Conservation (phyloP, 495 filamentous ascomycete species). For the Bombardia bombarda region DNA sequence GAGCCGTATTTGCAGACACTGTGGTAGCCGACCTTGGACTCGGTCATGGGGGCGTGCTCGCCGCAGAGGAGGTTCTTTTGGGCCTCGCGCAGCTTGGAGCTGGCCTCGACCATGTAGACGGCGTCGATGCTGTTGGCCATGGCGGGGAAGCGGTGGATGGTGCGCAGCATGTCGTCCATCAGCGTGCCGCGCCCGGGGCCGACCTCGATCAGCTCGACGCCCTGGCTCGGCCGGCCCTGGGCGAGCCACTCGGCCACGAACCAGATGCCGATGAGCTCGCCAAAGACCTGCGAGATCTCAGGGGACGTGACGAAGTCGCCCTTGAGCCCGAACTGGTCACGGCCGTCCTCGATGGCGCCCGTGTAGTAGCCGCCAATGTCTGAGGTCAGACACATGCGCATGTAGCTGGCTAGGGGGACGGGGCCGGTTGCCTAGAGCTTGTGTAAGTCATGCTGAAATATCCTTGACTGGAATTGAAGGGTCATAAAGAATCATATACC, state of each 20-base stretch:
- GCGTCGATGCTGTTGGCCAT: constrained; percentile 71
- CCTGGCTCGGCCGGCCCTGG: constrained; percentile 62
- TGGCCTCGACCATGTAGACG: constrained; percentile 89
- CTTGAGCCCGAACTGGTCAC: constrained; percentile 79
- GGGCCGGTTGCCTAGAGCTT: constrained; percentile 69
- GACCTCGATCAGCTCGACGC: constrained; percentile 84
- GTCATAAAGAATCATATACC: constrained; percentile 37
- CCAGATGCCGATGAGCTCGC: constrained; percentile 90
- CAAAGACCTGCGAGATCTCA: constrained; percentile 95
- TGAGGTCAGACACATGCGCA: constrained; percentile 95
- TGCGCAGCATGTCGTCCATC: constrained; percentile 96
- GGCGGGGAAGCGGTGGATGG: constrained; percentile 70
- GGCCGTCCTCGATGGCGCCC: constrained; percentile 48
- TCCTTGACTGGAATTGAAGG: too few relatives aligned
- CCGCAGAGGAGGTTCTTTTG: constrained; percentile 84
- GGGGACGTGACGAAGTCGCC: constrained; percentile 97
- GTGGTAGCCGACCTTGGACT: constrained; percentile 66
- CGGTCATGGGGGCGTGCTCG: constrained; percentile 54
- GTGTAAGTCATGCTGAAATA: too few relatives aligned
- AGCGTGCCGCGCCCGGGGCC: constrained; percentile 91
- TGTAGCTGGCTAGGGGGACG: constrained; percentile 84
- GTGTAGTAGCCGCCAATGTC: constrained; percentile 94
- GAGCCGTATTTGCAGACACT: constrained; percentile 67
- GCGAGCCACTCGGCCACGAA: constrained; percentile 92
- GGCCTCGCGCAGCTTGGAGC: constrained; percentile 59